Evolutionary conservation across 768 basidiomycete species (phyloP).

Genomic region (Neoboletus subvelutipes): DNA sequence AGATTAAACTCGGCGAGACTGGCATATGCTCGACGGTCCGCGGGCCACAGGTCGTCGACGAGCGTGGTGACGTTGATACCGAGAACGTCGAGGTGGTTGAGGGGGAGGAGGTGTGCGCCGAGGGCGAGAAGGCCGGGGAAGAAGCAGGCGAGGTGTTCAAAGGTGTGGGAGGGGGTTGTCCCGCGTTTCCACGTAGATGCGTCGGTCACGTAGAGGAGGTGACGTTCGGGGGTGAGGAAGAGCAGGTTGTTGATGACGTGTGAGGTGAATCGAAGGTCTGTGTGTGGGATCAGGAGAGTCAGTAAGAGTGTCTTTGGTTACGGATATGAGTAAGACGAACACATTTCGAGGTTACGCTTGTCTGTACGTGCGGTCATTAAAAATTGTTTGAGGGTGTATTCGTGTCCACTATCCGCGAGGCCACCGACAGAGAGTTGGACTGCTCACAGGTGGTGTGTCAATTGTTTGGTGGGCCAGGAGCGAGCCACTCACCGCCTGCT

Average conservation of each 20-base stretch:
- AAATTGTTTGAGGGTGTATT: constrained; percentile 75
- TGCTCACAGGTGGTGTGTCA: constrained; percentile 1
- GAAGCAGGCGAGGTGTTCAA: constrained; percentile 79
- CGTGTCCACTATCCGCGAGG: constrained; percentile 69
- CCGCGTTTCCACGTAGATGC: constrained; percentile 23
- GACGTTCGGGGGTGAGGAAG: constrained; percentile 17
- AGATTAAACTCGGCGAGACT: constrained; percentile 47
- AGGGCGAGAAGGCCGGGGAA: constrained; percentile 74
- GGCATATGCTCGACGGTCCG: constrained; percentile 32
- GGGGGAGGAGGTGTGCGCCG: constrained; percentile 61
- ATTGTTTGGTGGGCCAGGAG: neutral
- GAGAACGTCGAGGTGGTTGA: constrained; percentile 48
- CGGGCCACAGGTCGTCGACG: constrained; percentile 17
- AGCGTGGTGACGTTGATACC: constrained; percentile 47
- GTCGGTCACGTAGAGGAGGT: constrained; percentile 60
- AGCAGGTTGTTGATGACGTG: constrained; percentile 57
- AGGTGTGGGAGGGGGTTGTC: constrained; percentile 42
- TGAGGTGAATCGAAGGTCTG: constrained; percentile 61
- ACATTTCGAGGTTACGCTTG: constrained; percentile 61
- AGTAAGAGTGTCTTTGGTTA: neutral
- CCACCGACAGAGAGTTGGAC: constrained; percentile 58
- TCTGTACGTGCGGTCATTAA: constrained; percentile 64
- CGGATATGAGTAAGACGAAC: constrained; percentile 39
- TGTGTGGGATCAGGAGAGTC: neutral
- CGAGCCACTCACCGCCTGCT: constrained; percentile 40